Conservation (phyloP, 2,329 filamentous ascomycete genomes). For the Arthrobotrys conoides region DNA sequence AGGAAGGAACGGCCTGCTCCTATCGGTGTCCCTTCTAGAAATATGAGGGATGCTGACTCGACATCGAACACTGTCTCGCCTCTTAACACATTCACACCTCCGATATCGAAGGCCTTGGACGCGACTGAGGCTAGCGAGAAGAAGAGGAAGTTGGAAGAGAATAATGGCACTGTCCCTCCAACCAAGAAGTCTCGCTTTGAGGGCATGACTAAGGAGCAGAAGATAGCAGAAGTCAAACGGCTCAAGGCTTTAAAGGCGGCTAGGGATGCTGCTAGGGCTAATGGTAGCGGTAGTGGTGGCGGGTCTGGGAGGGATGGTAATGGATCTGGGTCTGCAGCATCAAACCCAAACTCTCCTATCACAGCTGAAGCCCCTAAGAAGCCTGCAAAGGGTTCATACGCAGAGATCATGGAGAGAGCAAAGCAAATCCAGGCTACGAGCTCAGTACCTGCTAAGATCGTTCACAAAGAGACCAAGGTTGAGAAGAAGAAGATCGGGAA, state of each 20-base stretch:
- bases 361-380: constrained; percentile 51
- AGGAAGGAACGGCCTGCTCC: constrained; percentile 57
- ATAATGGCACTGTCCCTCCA: constrained; percentile 39
- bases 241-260: constrained; percentile 59
- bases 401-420: constrained; percentile 56
- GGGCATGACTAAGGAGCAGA: constrained; percentile 62
- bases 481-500: constrained; percentile 57
- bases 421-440: constrained; percentile 54
- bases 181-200: constrained; percentile 62
- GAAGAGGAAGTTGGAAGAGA: constrained; percentile 56
- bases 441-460: constrained; percentile 47
- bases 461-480: constrained; percentile 55
- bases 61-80: constrained; percentile 48
- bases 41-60: constrained; percentile 26
- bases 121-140: constrained; percentile 48
- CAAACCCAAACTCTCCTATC: constrained; percentile 56
- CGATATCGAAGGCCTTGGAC: constrained; percentile 55
- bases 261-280: constrained; percentile 42
- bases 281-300: constrained; percentile 8
- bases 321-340: constrained; percentile 56
- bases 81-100: constrained; percentile 57
- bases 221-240: constrained; percentile 53
- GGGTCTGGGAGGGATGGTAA: constrained; percentile 50
- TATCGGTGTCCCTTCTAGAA: constrained; percentile 53
- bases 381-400: constrained; percentile 54